A percentile compares a stretch with the other conserved stretches of the same genome.
Evolutionary conservation across 345 rosid species (phyloP).

Genomic region (Salix udensis): DNA sequence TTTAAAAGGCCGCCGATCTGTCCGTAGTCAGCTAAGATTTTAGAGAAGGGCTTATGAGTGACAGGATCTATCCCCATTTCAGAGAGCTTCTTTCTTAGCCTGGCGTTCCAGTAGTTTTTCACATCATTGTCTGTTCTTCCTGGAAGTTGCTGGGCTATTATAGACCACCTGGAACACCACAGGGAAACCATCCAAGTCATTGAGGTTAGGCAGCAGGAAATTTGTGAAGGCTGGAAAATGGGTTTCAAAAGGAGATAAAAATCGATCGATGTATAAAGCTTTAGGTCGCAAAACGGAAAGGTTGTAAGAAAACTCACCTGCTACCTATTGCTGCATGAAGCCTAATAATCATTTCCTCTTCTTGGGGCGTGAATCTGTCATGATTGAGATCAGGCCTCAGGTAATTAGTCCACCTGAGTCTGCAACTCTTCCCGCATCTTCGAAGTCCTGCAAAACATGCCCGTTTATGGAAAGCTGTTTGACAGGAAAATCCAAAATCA

Average conservation of each 20-base stretch:
- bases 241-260: neutral
- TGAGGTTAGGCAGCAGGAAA: neutral
- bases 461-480: neutral
- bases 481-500: neutral
- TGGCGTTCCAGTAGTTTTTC: slow-evolving; percentile 90
- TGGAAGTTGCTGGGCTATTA: slow-evolving; percentile 87
- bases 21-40: slow-evolving; percentile 80
- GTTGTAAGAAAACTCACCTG: slow-evolving; percentile 38
- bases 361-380: slow-evolving; percentile 69
- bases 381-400: slow-evolving; percentile 58
- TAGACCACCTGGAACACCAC: slow-evolving; percentile 60
- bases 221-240: neutral
- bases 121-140: slow-evolving; percentile 95
- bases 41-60: slow-evolving; percentile 89
- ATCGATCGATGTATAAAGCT: neutral
- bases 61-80: slow-evolving; percentile 95
- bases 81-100: slow-evolving; percentile 76
- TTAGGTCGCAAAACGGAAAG: neutral
- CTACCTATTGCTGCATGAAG: slow-evolving; percentile 93
- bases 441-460: slow-evolving; percentile 41
- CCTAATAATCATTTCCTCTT: slow-evolving; percentile 77
- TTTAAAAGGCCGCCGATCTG: slow-evolving; percentile 58
- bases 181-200: neutral
- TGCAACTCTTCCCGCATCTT: slow-evolving; percentile 81
- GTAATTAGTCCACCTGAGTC: slow-evolving; percentile 69